These are phyloP conservation scores for Colletotrichum phormii DNA, from an alignment of 2,329 filamentous ascomycete species.

Conservation along the genomic window DNA sequence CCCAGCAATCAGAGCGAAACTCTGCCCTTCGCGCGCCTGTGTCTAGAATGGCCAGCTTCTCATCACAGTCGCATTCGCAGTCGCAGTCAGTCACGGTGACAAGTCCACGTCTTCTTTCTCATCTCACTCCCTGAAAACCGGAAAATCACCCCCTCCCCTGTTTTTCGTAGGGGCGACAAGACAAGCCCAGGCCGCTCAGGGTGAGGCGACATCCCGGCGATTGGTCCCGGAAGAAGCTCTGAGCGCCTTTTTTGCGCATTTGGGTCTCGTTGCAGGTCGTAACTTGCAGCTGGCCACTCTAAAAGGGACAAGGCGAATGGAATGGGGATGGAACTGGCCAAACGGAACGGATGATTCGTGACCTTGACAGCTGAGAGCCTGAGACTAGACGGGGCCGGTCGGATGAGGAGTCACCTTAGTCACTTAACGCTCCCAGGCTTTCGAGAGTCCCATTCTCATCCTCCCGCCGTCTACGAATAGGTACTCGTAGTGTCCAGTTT, in stretches of 20 bases:
- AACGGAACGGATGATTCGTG: constrained; percentile 5
- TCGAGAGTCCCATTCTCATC: not conserved
- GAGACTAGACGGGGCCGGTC: not conserved
- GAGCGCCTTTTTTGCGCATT: constrained; percentile 21
- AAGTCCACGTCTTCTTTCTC: not conserved
- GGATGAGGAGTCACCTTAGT: not conserved
- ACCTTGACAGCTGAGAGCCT: not conserved
- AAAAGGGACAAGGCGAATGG: not conserved
- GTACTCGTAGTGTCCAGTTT: not conserved
- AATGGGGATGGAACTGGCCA: constrained; percentile 4
- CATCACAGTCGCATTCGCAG: constrained; percentile 17
- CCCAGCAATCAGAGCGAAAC: constrained; percentile 11
- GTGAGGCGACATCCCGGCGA: constrained; percentile 26
- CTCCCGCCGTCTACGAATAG: not conserved
- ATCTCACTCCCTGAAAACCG: not conserved
- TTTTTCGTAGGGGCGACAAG: constrained; percentile 8
- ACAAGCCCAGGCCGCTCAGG: constrained; percentile 21
- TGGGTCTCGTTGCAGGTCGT: constrained; percentile 30
- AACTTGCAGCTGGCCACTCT: constrained; percentile 29
- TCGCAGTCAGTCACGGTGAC: constrained; percentile 9
- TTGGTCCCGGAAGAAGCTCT: constrained; percentile 22
- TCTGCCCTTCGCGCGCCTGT: not conserved
- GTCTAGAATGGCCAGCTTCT: not conserved
- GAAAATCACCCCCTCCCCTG: not conserved
- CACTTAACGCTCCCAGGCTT: not conserved